These are phyloP conservation scores for Aspergillus nomiae DNA, from an alignment of 2,329 filamentous ascomycete genomes.

Conservation along the genomic window DNA sequence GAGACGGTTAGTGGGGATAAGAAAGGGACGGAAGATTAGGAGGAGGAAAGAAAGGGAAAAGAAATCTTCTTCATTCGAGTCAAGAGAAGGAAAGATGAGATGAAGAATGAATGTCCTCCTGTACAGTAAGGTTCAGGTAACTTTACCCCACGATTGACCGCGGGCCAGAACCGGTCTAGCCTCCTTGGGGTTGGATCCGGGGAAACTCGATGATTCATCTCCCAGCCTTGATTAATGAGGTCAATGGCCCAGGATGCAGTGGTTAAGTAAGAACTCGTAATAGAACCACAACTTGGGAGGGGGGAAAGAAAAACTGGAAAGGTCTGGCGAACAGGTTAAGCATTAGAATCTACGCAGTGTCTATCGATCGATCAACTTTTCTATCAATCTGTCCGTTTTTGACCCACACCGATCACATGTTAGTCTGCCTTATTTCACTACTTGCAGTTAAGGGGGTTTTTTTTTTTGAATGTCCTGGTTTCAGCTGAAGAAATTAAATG, in stretches of 20 bases:
- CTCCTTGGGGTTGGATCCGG: constrained; percentile 2
- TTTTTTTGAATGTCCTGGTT: no score
- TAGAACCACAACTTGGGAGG: no score
- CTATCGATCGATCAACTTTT: neutral
- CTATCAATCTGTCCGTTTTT: neutral
- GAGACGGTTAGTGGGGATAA: neutral
- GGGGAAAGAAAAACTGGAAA: neutral
- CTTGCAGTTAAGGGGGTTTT: no score
- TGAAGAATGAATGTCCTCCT: constrained; percentile 6
- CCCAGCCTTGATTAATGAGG: neutral
- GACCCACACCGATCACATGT: neutral
- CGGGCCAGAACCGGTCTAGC: constrained; percentile 22
- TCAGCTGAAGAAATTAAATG: no score
- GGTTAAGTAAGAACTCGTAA: no score
- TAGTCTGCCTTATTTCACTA: neutral
- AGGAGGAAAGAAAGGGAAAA: constrained; percentile 4
- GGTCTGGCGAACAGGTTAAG: neutral
- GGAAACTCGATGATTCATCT: constrained; percentile 10
- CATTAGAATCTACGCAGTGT: neutral
- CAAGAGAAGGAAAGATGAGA: neutral
- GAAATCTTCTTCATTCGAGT: neutral
- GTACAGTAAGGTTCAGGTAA: constrained; percentile 1
- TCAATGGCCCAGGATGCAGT: neutral
- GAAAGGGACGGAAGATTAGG: constrained; percentile 3
- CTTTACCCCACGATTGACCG: constrained; percentile 26